Evolutionary conservation across 2,329 filamentous ascomycete species (phyloP).

Genomic region (Aureobasidium sp.): DNA sequence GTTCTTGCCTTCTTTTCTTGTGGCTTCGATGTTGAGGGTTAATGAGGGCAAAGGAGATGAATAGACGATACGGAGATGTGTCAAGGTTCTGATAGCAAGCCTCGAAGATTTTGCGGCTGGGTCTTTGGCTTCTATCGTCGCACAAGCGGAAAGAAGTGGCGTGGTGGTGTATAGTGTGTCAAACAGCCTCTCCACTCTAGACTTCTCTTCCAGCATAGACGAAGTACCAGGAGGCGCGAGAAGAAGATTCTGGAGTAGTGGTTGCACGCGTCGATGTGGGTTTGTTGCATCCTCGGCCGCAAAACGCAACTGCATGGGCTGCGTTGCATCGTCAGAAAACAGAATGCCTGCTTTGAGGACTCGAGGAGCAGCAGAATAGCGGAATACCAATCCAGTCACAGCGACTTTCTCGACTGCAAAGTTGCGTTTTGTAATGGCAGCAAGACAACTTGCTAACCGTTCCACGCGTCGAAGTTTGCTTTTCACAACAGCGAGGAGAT

Average conservation of each 20-base stretch:
- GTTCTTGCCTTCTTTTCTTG: slow-evolving; percentile 24
- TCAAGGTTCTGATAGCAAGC: slow-evolving; percentile 26
- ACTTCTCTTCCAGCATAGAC: slow-evolving; percentile 43
- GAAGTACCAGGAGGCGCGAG: background rate
- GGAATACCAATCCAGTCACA: slow-evolving; percentile 57
- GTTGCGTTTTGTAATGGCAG: slow-evolving; percentile 51
- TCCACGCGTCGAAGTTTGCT: slow-evolving; percentile 58
- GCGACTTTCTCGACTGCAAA: slow-evolving; percentile 52
- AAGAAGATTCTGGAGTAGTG: slow-evolving; percentile 17
- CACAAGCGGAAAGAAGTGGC: slow-evolving; percentile 54
- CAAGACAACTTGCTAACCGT: slow-evolving; percentile 60
- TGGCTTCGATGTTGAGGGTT: slow-evolving; percentile 29
- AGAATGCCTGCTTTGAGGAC: slow-evolving; percentile 17
- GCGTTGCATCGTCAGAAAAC: slow-evolving; percentile 25
- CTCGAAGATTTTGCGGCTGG: background rate
- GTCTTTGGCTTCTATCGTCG: slow-evolving; percentile 44
- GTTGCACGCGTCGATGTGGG: slow-evolving; percentile 21
- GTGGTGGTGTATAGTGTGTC: slow-evolving; percentile 52
- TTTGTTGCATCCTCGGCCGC: slow-evolving; percentile 32
- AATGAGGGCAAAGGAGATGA: slow-evolving; percentile 26
- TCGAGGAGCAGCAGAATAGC: slow-evolving; percentile 38
- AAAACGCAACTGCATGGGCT: slow-evolving; percentile 50
- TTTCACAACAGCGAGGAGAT: slow-evolving; percentile 51
- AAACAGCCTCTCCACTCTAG: slow-evolving; percentile 46
- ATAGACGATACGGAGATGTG: slow-evolving; percentile 32